Percentiles rank a stretch among this genome's conserved stretches.
Conservation (phyloP, 75 land plant species). For the Azolla pinnata region DNA sequence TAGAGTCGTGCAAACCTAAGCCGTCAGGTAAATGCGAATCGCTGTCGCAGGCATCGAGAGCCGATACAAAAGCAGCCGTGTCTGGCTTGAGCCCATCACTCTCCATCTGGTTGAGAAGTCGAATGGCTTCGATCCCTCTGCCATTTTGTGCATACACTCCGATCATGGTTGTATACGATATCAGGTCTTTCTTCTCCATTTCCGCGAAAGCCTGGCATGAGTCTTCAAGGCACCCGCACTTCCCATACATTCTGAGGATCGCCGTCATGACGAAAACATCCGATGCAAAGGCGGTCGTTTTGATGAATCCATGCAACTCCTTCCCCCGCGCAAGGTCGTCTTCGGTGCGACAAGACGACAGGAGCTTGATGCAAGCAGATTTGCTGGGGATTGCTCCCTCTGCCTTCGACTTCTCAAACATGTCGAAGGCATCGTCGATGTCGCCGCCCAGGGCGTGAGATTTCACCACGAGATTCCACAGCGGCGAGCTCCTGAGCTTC, state of each 20-base stretch:
- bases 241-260: no score
- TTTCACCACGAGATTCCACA: constrained; percentile 76
- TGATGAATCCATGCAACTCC: background rate
- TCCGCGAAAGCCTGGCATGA: background rate
- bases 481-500: no score
- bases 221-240: background rate
- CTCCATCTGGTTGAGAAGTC: no score
- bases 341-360: no score
- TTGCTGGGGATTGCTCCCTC: background rate
- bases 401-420: constrained; percentile 16
- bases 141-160: constrained; percentile 8
- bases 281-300: background rate
- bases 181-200: background rate
- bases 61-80: no score
- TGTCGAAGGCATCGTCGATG: constrained; percentile 30
- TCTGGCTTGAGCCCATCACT: no score
- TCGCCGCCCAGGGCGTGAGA: constrained; percentile 55
- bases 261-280: background rate
- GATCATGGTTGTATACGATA: background rate
- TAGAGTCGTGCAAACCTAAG: no score
- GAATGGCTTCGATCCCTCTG: no score
- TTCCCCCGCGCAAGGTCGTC: no score
- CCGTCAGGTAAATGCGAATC: no score
- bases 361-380: no score
- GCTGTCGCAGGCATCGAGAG: no score